Evolutionary conservation across 768 basidiomycete genomes (phyloP).

Genomic region (Mycena floridula): DNA sequence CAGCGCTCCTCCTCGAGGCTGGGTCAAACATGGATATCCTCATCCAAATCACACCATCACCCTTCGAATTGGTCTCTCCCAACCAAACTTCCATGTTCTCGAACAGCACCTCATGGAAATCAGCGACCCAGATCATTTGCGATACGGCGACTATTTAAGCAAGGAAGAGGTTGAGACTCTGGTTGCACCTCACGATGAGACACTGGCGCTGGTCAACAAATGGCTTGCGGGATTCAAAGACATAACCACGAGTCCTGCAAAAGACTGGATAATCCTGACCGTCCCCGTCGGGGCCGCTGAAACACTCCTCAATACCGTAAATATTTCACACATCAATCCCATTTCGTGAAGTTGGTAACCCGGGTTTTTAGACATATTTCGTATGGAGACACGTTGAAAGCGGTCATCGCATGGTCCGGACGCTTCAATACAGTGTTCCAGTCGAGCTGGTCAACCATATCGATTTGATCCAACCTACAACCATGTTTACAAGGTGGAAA

Average conservation of each 20-base stretch:
- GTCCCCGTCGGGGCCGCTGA: constrained; percentile 57
- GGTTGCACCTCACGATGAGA: constrained; percentile 51
- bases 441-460: constrained; percentile 50
- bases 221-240: constrained; percentile 58
- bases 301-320: constrained; percentile 59
- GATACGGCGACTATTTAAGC: constrained; percentile 54
- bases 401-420: constrained; percentile 54
- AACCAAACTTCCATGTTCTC: constrained; percentile 41
- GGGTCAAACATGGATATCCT: constrained; percentile 25
- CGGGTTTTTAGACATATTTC: constrained; percentile 36
- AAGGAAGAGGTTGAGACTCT: constrained; percentile 55
- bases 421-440: constrained; percentile 66
- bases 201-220: constrained; percentile 45
- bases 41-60: constrained; percentile 39
- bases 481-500: constrained; percentile 50
- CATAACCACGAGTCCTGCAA: constrained; percentile 50
- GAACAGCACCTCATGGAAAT: constrained; percentile 50
- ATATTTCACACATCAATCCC: neutral
- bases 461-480: constrained; percentile 69
- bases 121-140: constrained; percentile 48
- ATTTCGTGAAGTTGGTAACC: neutral
- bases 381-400: constrained; percentile 50
- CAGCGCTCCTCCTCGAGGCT: neutral
- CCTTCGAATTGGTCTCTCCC: constrained; percentile 54
- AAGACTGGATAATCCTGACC: constrained; percentile 62